These are phyloP conservation scores for Amorphotheca resinae DNA, from an alignment of 495 filamentous ascomycete genomes.

Conservation along the genomic window DNA sequence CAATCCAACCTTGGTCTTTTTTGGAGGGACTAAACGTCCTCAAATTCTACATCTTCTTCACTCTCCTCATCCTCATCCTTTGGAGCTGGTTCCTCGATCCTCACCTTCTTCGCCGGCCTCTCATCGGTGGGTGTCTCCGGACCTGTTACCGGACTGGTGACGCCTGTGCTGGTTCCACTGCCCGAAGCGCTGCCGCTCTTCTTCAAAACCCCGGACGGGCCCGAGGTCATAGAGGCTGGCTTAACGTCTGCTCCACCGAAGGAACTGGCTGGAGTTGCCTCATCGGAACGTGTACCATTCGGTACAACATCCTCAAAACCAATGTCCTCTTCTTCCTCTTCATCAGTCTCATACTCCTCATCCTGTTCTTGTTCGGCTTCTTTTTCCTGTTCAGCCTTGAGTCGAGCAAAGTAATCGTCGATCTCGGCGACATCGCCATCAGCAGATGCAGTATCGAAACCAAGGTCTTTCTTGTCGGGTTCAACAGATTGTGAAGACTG, in stretches of 20 bases:
- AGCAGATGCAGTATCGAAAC: conserved; percentile 19
- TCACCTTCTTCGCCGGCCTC: conserved; percentile 39
- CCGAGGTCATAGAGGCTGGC: neutral
- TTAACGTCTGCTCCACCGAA: conserved; percentile 4
- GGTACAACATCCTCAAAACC: conserved; percentile 31
- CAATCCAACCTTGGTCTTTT: too few relatives aligned
- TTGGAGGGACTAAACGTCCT: conserved; percentile 49
- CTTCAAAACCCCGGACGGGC: conserved; percentile 13
- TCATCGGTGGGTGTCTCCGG: conserved; percentile 26
- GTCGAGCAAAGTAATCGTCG: conserved; percentile 38
- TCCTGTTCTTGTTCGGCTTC: conserved; percentile 33
- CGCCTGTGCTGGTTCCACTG: conserved; percentile 25
- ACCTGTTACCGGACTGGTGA: conserved; percentile 20
- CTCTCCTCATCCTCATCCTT: conserved; percentile 37
- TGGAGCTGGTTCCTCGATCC: conserved; percentile 36
- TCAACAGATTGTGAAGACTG: conserved; percentile 28
- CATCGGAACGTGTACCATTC: conserved; percentile 11
- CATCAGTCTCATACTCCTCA: conserved; percentile 36
- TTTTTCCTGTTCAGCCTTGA: conserved; percentile 39
- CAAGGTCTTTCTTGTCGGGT: conserved; percentile 35
- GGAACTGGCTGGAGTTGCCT: conserved; percentile 21
- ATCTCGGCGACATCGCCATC: conserved; percentile 28
- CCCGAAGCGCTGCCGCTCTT: conserved; percentile 20
- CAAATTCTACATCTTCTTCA: conserved; percentile 53
- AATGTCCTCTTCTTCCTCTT: conserved; percentile 35